Evolutionary conservation across 2,329 filamentous ascomycete species (phyloP).

Genomic region (Ophiostoma triangulosporum): DNA sequence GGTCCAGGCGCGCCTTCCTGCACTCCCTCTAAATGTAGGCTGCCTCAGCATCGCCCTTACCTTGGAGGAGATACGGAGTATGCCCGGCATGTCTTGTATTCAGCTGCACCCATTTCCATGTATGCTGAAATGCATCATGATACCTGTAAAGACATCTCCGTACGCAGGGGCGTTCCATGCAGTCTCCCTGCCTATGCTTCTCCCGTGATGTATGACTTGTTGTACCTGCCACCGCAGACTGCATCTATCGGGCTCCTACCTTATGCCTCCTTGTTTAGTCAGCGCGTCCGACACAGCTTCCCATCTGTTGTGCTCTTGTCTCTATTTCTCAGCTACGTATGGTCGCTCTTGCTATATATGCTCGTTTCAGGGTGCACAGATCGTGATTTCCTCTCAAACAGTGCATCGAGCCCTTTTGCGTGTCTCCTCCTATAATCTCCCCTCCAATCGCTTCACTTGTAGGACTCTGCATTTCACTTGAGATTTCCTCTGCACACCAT

Average conservation of each 20-base stretch:
- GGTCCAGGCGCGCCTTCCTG: not conserved
- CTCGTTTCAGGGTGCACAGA: not conserved
- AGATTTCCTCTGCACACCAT: not conserved
- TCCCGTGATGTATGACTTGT: not conserved
- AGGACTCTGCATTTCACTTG: too few relatives aligned
- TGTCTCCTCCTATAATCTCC: not conserved
- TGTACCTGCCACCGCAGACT: not conserved
- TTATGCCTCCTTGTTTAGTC: not conserved
- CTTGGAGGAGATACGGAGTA: not conserved
- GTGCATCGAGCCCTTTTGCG: not conserved
- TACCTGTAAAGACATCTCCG: not conserved
- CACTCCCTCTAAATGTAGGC: not conserved
- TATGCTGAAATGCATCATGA: not conserved
- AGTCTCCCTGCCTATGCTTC: not conserved
- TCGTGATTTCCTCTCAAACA: not conserved
- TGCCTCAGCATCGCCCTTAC: not conserved
- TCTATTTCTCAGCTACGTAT: not conserved
- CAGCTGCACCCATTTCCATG: not conserved
- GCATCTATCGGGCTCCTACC: not conserved
- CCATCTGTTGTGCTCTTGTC: not conserved
- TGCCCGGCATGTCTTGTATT: not conserved
- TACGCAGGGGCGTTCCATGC: not conserved
- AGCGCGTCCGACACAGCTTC: not conserved
- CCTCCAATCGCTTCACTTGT: not conserved
- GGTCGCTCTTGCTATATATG: not conserved